phyloP scores from a whole-genome alignment of 2,329 filamentous ascomycete species.

The Didymella lethalis region DNA sequence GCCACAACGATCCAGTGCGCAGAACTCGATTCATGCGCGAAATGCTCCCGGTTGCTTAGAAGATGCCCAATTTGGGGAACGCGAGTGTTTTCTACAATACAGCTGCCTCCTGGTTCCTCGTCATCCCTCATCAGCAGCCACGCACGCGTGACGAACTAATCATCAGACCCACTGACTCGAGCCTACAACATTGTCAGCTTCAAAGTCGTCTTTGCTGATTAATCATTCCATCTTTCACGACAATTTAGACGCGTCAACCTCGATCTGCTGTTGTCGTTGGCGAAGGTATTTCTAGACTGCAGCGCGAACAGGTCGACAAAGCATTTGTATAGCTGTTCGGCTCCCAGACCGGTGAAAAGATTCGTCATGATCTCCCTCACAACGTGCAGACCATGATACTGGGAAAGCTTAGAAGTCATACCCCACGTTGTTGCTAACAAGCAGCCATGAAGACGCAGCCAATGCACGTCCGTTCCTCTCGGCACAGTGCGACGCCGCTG shows the following conservation, averaged over 20 bases:
- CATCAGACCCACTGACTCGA: background rate
- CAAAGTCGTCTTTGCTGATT: too few relatives aligned
- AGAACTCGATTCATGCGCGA: constrained; percentile 5
- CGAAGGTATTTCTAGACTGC: too few relatives aligned
- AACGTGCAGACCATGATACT: background rate
- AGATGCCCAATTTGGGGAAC: background rate
- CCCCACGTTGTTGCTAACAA: constrained; percentile 14
- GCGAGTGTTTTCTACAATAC: background rate
- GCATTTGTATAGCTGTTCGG: background rate
- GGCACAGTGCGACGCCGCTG: background rate
- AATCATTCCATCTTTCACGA: background rate
- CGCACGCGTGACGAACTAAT: background rate
- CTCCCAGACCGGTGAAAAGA: background rate
- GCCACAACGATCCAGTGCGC: constrained; percentile 7
- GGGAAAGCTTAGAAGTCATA: constrained; percentile 3
- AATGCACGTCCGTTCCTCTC: constrained; percentile 2
- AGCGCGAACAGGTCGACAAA: background rate
- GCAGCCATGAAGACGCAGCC: constrained; percentile 3
- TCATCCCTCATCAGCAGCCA: background rate
- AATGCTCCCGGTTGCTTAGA: background rate
- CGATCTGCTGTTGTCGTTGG: background rate
- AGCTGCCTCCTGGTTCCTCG: background rate
- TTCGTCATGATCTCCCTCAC: background rate
- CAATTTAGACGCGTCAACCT: background rate
- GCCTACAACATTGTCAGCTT: background rate